Evolutionary conservation across 2,329 filamentous ascomycete genomes (phyloP), one percentile per base, ranked within the genome.

Genomic region (Exophiala mesophila): DNA sequence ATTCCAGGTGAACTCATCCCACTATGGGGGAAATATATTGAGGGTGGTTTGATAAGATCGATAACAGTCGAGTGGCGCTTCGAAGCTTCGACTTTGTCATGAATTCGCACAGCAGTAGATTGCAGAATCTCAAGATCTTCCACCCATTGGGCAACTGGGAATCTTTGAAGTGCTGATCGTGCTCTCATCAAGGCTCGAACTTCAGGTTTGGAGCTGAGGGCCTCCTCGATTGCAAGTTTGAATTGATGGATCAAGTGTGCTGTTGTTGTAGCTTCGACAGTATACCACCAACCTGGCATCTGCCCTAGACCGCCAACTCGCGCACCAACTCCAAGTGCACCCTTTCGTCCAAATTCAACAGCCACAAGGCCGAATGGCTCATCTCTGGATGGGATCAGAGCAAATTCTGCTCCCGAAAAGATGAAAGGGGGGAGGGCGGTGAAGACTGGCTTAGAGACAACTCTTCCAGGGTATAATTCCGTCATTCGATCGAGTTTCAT

Each of bases 281-380:
- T 82, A 59, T 77, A 83, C 80, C 80, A 83, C 74, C 79, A 50
- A 17, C 80, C 80, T 15, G 80, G 80, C 79, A 83, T 83, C 56
- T 81, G 76, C n/a, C 80, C 78, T 16, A 83, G 68, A 41, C 80
- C 80, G 52, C 80, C 80, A 26, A 83, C 80, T 40, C 78, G 70
- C 26, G 79, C 77, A 33, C 80, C 80, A 42, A 83, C 77, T 53
- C 80, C 80, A 31, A 83, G 68, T 15, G 80, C 80, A 54, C 80
- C 80, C 59, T 83, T 83, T 17, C 80, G 70, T 43, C 80, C 80
- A 51, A 83, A 83, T 55, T 83, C 80, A 32, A 83, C 80, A 20
- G 80, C 80, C 4, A 84, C 80, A 20, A 83, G 65, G 36, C 80
- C 80, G 52, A 83, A 84, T 0, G 80, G 80, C 60, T 84, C 80